phyloP scores from a whole-genome alignment of 1,284 basidiomycete genomes.

The Takashimella koratensis region DNA sequence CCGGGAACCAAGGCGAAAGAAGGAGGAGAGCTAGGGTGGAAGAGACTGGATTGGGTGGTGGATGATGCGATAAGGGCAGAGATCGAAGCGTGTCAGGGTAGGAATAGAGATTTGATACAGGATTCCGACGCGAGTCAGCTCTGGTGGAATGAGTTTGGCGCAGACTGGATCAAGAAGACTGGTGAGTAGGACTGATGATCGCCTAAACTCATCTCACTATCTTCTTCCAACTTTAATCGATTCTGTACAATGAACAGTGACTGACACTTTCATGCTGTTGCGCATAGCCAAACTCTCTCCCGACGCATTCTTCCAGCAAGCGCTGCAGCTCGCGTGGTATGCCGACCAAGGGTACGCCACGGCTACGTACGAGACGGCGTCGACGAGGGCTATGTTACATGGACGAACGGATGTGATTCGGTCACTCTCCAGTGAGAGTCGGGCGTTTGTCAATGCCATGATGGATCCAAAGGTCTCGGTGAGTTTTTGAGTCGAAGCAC shows the following conservation, averaged over 20 bases:
- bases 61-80: constrained; percentile 62
- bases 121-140: constrained; percentile 82
- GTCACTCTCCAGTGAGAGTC: constrained; percentile 69
- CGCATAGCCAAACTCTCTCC: constrained; percentile 70
- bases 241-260: too few relatives aligned
- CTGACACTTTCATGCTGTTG: too few relatives aligned
- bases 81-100: constrained; percentile 59
- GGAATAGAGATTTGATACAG: constrained; percentile 62
- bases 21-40: constrained; percentile 53
- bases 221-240: too few relatives aligned
- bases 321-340: constrained; percentile 88
- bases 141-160: constrained; percentile 82
- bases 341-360: constrained; percentile 71
- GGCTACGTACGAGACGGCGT: constrained; percentile 91
- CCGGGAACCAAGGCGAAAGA: constrained; percentile 1
- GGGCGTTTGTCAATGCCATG: constrained; percentile 77
- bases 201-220: too few relatives aligned
- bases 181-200: constrained; percentile 60
- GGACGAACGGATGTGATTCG: constrained; percentile 93
- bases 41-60: constrained; percentile 69
- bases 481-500: constrained; percentile 13
- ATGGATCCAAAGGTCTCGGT: constrained; percentile 56
- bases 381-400: constrained; percentile 84
- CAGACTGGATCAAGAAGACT: constrained; percentile 81
- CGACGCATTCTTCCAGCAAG: constrained; percentile 91